Conservation (phyloP, 2,329 filamentous ascomycete genomes). For the Gaeumannomyces sp. region DNA sequence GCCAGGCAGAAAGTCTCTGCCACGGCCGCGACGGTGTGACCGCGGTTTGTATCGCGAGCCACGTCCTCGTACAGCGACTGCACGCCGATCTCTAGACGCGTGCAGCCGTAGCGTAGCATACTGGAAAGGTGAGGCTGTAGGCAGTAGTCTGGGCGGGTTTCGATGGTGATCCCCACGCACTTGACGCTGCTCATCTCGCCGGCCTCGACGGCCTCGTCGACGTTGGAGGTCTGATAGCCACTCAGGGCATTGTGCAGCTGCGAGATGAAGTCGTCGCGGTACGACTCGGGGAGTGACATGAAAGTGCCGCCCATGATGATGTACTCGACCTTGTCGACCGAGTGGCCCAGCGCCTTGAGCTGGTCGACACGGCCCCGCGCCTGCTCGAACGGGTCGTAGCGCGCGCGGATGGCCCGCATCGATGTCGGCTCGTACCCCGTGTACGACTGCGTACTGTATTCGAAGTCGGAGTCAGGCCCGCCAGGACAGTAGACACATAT, state of each 20-base stretch:
- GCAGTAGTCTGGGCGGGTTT: constrained; percentile 95
- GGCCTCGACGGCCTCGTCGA: constrained; percentile 90
- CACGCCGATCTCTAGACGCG: constrained; percentile 86
- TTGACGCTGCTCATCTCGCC: constrained; percentile 97
- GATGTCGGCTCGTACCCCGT: constrained; percentile 98
- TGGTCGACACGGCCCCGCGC: constrained; percentile 93
- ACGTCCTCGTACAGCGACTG: constrained; percentile 98
- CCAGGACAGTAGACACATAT: constrained; percentile 99
- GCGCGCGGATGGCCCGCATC: constrained; percentile 93
- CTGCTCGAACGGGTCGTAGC: constrained; percentile 98
- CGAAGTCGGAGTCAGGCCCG: constrained; percentile 95
- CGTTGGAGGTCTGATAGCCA: constrained; percentile 88
- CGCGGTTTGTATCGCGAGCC: constrained; percentile 93
- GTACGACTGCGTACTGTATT: constrained; percentile 98
- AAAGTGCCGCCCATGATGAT: constrained; percentile 99
- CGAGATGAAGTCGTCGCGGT: constrained; percentile 88
- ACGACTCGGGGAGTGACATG: constrained; percentile 88
- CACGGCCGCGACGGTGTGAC: constrained; percentile 90
- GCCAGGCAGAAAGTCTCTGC: constrained; percentile 95
- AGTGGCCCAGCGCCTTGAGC: constrained; percentile 90
- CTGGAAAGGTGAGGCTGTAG: constrained; percentile 89
- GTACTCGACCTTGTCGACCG: constrained; percentile 98
- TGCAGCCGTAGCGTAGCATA: constrained; percentile 98
- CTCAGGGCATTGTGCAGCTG: constrained; percentile 96
- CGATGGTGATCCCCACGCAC: constrained; percentile 97